A percentile compares a stretch with the other conserved stretches of the same genome.
These are phyloP conservation scores for Nadsonia starkeyi-henricii DNA, from an alignment of 1,139 yeast genomes.

Conservation along the genomic window DNA sequence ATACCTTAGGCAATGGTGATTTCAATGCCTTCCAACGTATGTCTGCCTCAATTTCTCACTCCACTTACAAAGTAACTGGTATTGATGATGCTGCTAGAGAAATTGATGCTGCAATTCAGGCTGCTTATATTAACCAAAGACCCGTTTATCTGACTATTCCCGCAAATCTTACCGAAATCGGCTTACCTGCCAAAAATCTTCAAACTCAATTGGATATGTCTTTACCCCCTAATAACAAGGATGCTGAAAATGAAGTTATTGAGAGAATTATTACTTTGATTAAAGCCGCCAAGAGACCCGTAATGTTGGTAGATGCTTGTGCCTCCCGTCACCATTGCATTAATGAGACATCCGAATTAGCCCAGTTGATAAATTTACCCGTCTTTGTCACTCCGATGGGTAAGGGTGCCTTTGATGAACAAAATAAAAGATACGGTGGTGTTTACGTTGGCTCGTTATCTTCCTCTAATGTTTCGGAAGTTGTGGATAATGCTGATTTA, in stretches of 20 bases:
- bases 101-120: conserved; percentile 62
- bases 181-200: conserved; percentile 41
- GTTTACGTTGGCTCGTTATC: conserved; percentile 76
- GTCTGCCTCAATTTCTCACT: conserved; percentile 56
- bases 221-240: conserved; percentile 49
- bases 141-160: conserved; percentile 80
- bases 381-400: conserved; percentile 88
- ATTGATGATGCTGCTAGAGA: conserved; percentile 48
- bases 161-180: conserved; percentile 60
- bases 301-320: conserved; percentile 77
- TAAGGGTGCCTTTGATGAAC: conserved; percentile 66
- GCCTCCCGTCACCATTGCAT: conserved; percentile 63
- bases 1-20: conserved; percentile 75
- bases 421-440: conserved; percentile 67
- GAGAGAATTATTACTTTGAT: conserved; percentile 42
- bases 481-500: conserved; percentile 67
- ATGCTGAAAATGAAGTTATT: conserved; percentile 60
- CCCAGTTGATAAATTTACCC: conserved; percentile 63
- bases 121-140: conserved; percentile 58
- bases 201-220: conserved; percentile 51
- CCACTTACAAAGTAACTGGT: conserved; percentile 51
- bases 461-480: conserved; percentile 57
- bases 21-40: conserved; percentile 65
- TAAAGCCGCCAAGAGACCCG: conserved; percentile 46
- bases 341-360: conserved; percentile 47